These are phyloP conservation scores for Vigna trinervia DNA, from an alignment of 306 rosid genomes.

Conservation along the genomic window DNA sequence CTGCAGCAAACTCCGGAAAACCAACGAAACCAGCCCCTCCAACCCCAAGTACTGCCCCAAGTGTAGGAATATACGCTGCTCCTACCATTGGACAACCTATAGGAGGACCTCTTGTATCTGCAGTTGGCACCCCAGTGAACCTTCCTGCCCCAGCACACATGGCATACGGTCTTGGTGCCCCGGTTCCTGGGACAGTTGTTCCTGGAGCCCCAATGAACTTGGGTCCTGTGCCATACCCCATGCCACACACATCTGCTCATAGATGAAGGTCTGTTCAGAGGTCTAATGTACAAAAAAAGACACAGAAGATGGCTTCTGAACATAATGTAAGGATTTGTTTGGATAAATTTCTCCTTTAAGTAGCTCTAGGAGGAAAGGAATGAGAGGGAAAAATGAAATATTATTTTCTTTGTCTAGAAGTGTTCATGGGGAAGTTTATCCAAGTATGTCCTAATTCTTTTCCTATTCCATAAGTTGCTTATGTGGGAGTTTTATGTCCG, in stretches of 20 bases:
- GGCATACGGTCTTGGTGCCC: slow-evolving; percentile 69
- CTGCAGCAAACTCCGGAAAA: slow-evolving; percentile 59
- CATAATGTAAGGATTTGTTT: slow-evolving; percentile 15
- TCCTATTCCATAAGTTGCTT: slow-evolving; percentile 33
- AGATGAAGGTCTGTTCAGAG: slow-evolving; percentile 56
- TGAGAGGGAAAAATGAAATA: no score
- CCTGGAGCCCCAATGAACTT: slow-evolving; percentile 74
- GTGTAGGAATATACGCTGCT: slow-evolving; percentile 64
- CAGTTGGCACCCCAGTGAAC: slow-evolving; percentile 80
- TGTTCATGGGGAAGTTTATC: not conserved
- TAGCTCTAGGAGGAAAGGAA: not conserved
- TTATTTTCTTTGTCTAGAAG: not conserved
- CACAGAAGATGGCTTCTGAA: slow-evolving; percentile 53
- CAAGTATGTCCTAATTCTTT: slow-evolving; percentile 34
- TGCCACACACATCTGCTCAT: slow-evolving; percentile 68
- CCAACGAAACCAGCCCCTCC: slow-evolving; percentile 59
- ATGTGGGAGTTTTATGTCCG: slow-evolving; percentile 24
- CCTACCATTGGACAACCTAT: slow-evolving; percentile 77
- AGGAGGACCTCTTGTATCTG: slow-evolving; percentile 81
- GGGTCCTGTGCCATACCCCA: slow-evolving; percentile 68
- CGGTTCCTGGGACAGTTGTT: slow-evolving; percentile 61
- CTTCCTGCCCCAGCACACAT: slow-evolving; percentile 60
- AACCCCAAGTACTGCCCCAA: slow-evolving; percentile 54
- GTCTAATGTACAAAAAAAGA: slow-evolving; percentile 53
- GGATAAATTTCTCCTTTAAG: not conserved